Conservation (phyloP, 1,284 basidiomycete species). For the Xanthoconium separans region DNA sequence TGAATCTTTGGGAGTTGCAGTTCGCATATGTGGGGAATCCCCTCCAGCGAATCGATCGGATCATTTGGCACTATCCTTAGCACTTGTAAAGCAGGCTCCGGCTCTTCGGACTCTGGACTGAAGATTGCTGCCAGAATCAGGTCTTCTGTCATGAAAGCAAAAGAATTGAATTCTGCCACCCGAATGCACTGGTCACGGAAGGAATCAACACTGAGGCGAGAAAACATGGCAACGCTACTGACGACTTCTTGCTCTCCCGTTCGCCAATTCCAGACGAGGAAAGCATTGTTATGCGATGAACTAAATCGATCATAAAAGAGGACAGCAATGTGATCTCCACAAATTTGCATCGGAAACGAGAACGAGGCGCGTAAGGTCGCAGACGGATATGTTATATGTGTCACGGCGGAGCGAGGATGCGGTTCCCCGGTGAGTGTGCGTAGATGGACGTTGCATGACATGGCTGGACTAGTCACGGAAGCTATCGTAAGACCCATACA, state of each 20-base stretch:
- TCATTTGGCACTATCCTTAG: conserved; percentile 27
- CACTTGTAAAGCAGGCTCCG: conserved; percentile 24
- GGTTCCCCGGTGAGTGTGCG: conserved; percentile 26
- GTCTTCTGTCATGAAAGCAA: conserved; percentile 30
- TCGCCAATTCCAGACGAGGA: conserved; percentile 59
- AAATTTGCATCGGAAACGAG: conserved; percentile 30
- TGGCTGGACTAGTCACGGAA: not conserved
- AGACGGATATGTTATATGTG: conserved; percentile 15
- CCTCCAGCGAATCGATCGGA: conserved; percentile 17
- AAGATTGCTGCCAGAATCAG: conserved; percentile 38
- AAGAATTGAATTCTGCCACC: conserved; percentile 20
- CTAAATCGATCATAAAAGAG: conserved; percentile 14
- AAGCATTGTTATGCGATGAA: conserved; percentile 25
- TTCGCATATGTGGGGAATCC: conserved; percentile 34
- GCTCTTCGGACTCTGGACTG: conserved; percentile 29
- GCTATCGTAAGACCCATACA: conserved; percentile 2
- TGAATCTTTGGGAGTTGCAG: conserved; percentile 41
- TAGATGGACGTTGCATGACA: conserved; percentile 26
- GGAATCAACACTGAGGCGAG: not conserved
- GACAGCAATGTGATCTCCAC: conserved; percentile 25
- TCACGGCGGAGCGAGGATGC: conserved; percentile 20
- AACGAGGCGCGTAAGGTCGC: not conserved
- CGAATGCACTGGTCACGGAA: conserved; percentile 16
- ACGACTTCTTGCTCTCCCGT: conserved; percentile 40
- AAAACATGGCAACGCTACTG: conserved; percentile 23